Conservation (phyloP, 2,329 filamentous ascomycete species). For the Kalaharituber pfeilii region DNA sequence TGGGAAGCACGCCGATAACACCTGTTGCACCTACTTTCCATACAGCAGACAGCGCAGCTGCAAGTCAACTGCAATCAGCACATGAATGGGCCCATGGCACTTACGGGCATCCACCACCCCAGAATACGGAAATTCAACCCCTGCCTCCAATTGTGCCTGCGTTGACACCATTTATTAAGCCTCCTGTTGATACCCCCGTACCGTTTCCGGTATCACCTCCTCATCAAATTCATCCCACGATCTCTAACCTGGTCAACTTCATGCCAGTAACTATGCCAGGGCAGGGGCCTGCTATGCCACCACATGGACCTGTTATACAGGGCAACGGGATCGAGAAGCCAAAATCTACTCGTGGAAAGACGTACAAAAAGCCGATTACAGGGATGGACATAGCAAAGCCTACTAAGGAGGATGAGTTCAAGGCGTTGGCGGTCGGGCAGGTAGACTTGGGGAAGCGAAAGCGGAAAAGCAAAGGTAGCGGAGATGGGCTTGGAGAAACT, state of each 20-base stretch:
- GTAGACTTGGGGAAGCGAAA: conserved; percentile 12
- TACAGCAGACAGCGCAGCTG: background rate
- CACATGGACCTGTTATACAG: no score
- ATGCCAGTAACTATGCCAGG: no score
- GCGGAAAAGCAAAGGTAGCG: conserved; percentile 8
- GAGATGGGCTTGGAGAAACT: conserved; percentile 9
- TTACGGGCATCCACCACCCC: conserved; percentile 3
- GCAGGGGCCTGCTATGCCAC: no score
- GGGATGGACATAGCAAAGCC: conserved; percentile 4
- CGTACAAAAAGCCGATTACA: conserved; percentile 16
- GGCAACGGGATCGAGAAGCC: conserved; percentile 7
- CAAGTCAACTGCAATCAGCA: background rate
- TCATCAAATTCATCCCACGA: conserved; percentile 6
- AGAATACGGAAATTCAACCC: conserved; percentile 11
- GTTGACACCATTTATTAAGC: conserved; percentile 3
- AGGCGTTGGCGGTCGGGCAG: background rate
- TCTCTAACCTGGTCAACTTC: no score
- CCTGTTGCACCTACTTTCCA: background rate
- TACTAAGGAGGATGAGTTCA: conserved; percentile 17
- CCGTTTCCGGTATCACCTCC: conserved; percentile 2
- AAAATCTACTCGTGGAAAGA: conserved; percentile 13
- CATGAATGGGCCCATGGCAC: background rate
- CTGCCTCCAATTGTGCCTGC: conserved; percentile 9
- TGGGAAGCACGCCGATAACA: background rate
- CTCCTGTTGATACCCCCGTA: background rate